These are phyloP conservation scores for Drechslera avenae DNA, from an alignment of 2,329 filamentous ascomycete species.

Conservation along the genomic window DNA sequence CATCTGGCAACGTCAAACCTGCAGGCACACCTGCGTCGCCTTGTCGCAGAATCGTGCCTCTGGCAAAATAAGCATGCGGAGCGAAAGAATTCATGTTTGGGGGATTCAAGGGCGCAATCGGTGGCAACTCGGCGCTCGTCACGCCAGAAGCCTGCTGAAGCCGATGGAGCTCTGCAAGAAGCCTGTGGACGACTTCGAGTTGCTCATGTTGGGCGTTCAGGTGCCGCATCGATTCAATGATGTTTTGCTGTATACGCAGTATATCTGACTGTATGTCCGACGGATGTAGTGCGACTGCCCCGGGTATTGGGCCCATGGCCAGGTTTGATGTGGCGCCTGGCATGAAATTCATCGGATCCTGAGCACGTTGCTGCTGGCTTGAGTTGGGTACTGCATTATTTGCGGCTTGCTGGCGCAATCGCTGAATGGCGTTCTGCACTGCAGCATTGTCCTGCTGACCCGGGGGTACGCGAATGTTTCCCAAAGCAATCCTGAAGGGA, in stretches of 20 bases:
- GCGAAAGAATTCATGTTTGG: slow-evolving; percentile 23
- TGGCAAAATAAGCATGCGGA: slow-evolving; percentile 43
- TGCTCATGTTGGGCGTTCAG: slow-evolving; percentile 43
- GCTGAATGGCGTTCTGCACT: slow-evolving; percentile 30
- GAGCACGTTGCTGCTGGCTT: slow-evolving; percentile 23
- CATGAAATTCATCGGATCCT: slow-evolving; percentile 13
- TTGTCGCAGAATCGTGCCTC: slow-evolving; percentile 39
- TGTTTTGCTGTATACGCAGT: slow-evolving; percentile 45
- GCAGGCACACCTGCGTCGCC: slow-evolving; percentile 43
- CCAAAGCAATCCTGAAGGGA: slow-evolving; percentile 42
- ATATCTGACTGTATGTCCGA: slow-evolving; percentile 45
- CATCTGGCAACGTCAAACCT: slow-evolving; percentile 45
- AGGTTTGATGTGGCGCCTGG: slow-evolving; percentile 14
- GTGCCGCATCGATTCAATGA: slow-evolving; percentile 43
- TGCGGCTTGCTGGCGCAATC: slow-evolving; percentile 31
- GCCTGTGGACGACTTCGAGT: slow-evolving; percentile 39
- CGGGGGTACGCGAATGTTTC: slow-evolving; percentile 40
- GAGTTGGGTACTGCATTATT: slow-evolving; percentile 32
- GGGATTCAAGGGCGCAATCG: slow-evolving; percentile 31
- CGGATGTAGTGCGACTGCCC: slow-evolving; percentile 35
- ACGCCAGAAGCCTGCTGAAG: slow-evolving; percentile 40
- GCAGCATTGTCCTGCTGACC: slow-evolving; percentile 33
- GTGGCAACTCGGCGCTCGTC: slow-evolving; percentile 28
- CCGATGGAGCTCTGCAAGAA: slow-evolving; percentile 41
- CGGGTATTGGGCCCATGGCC: slow-evolving; percentile 22